These are phyloP conservation scores for Russula virescens DNA, from an alignment of 768 basidiomycete genomes.

Conservation along the genomic window DNA sequence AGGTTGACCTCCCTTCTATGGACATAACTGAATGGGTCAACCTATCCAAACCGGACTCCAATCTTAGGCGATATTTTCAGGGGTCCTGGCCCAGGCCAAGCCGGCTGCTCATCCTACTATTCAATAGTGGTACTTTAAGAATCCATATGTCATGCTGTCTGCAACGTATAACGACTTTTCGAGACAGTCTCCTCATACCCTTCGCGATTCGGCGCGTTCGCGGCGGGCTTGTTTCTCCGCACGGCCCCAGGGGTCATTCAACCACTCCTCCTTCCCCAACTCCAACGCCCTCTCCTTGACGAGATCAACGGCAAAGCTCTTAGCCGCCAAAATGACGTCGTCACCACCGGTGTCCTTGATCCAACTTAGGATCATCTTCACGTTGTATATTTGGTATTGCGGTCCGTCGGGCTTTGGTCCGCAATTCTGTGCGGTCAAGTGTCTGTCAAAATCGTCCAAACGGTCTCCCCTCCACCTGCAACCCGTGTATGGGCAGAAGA, in stretches of 20 bases:
- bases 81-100: too few relatives aligned
- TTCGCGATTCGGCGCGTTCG: too few relatives aligned
- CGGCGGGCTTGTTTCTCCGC: too few relatives aligned
- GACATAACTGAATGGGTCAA: too few relatives aligned
- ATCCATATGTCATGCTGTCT: too few relatives aligned
- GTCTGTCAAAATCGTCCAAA: not conserved
- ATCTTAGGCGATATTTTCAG: too few relatives aligned
- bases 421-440: not conserved
- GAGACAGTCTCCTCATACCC: too few relatives aligned
- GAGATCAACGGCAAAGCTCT: not conserved
- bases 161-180: too few relatives aligned
- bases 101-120: too few relatives aligned
- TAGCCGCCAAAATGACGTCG: not conserved
- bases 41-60: too few relatives aligned
- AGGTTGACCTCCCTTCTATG: too few relatives aligned
- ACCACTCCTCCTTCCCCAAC: not conserved
- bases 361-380: not conserved
- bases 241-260: not conserved
- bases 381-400: not conserved
- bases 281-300: not conserved
- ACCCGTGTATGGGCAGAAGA: not conserved
- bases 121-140: too few relatives aligned
- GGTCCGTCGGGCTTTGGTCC: not conserved
- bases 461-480: constrained; percentile 2
- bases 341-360: not conserved